Evolutionary conservation across 2,329 filamentous ascomycete genomes (phyloP), one percentile per base, ranked within the genome.

Genomic region (Coniochaeta prunicola): DNA sequence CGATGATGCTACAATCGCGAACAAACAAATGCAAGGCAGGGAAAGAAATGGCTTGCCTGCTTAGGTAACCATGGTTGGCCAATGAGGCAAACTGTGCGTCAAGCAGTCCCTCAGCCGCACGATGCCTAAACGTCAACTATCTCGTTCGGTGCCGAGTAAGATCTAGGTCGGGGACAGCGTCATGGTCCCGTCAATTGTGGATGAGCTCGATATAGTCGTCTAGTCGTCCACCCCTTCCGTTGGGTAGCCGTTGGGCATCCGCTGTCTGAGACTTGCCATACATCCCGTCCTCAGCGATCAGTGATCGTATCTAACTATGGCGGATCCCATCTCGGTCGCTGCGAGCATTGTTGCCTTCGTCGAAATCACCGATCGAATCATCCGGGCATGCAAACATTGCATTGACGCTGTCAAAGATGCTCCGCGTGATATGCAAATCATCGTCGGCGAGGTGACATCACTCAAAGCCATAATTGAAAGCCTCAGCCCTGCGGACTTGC

Each of bases 261-360:
- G n/a, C 33, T 36, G 10, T 36, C 33, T 36, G 33, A 12, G 6
- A 36, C 12, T 5, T 15, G 33, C 33, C 33, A 36, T 12, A 36
- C 21, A 4, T 26, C 40, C 40, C 12, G 8, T 26, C 12, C 4
- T 15, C 3, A 26, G 10, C 26, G 19, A 24, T 6, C 40, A 17
- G 3, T 19, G 40, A 42, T 7, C 19, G 17, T 13, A 42, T 12
- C n/a, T 19, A 45, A 17, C 10, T 4, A 45, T 45, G 40, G 40
- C 40, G 10, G 40, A 45, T 12, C 40, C 40, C 4, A 15, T 45
- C 24, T 45, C 40, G 19, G 3, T 45, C 36, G 34, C 21, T 2
- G 62, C 62, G 21, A 63, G 62, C 59, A 59, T 63, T 13, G 30
- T 62, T 19, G 54, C 62, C n/a, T 63, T 63, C 28, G 55, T 63